These are phyloP conservation scores for Nepenthes mirabilis DNA, from an alignment of 148 eudicot genomes.

Conservation along the genomic window DNA sequence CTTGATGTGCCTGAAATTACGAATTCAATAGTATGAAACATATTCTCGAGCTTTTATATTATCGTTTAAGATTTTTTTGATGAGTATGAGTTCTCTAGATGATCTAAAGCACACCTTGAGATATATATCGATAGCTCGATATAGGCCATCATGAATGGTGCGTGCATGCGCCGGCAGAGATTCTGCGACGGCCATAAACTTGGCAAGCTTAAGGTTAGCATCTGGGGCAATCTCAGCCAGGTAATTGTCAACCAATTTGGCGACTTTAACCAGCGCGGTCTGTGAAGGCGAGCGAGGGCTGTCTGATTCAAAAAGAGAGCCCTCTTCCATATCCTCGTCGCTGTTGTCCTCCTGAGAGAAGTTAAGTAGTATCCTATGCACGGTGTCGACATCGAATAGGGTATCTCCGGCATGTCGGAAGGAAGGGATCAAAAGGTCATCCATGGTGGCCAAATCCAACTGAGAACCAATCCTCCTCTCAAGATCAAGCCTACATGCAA, in stretches of 20 bases:
- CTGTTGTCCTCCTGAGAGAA: constrained; percentile 81
- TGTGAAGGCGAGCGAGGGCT: constrained; percentile 73
- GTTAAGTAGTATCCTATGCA: constrained; percentile 68
- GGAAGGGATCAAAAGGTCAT: constrained; percentile 89
- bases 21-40: neutral
- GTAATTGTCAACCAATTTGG: constrained; percentile 75
- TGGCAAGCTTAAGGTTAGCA: constrained; percentile 70
- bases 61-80: too few relatives aligned
- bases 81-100: neutral
- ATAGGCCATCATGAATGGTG: constrained; percentile 63
- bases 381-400: constrained; percentile 83
- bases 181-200: constrained; percentile 72
- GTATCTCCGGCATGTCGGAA: constrained; percentile 72
- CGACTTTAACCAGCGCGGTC: constrained; percentile 64
- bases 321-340: constrained; percentile 56
- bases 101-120: constrained; percentile 44
- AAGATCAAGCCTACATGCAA: constrained; percentile 67
- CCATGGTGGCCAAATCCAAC: constrained; percentile 72
- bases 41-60: neutral
- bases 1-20: constrained; percentile 61
- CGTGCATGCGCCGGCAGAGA: constrained; percentile 78
- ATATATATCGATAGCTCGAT: constrained; percentile 80
- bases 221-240: constrained; percentile 93
- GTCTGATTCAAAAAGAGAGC: constrained; percentile 55
- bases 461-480: constrained; percentile 91